Base-by-base conservation (phyloP, 2,329 filamentous ascomycete species). In the Aspergillus sp. region DNA sequence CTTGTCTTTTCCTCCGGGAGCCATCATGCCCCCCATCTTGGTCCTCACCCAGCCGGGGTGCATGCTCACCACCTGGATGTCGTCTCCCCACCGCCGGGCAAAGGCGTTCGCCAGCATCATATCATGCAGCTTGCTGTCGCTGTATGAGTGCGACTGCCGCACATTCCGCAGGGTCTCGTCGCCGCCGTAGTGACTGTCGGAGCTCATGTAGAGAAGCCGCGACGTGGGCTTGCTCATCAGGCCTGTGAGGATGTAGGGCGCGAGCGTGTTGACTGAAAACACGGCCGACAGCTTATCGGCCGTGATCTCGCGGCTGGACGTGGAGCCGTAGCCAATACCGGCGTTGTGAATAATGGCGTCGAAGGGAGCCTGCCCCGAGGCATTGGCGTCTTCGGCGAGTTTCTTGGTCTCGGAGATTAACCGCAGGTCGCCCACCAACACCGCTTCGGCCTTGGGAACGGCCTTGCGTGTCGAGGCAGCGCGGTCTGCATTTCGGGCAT, bases 311-410 rank as follows among this genome's bases (percentile, higher is more conserved):
- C 46, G 53, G 11, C 43, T 48, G 7, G 48, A 47, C 3, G 51
- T 57, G 4, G 41, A 33, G 38, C 53, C 61, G 26, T 49, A 59
- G 11, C 65, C 64, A 34, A 66, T 68, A 2, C 71, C 73, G 0
- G 74, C 74, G 39, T 77, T 78, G 57, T 77, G 73, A 12, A 78
- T 61, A 10, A 78, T 58, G 15, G 63, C 60, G 45, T 78, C 74
- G 45, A 71, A 76, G 0, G 61, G 55, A 0, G 68, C 69, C 1
- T 61, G 51, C 24, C 57, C 53, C 13, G 39, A 26, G 7, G 28
- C 24, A 49, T 73, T 71, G 32, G 70, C 66, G 32, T 72, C 58
- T 8, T 56, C 48, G 1, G 74, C 73, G 2, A 78, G 58, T 2
- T 52, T 49, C 38, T 71, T 73, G 3, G 61, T 71, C 30, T 71